Evolutionary conservation across 805 yeast species (phyloP).

Genomic region (Metschnikowia picachoensis): DNA sequence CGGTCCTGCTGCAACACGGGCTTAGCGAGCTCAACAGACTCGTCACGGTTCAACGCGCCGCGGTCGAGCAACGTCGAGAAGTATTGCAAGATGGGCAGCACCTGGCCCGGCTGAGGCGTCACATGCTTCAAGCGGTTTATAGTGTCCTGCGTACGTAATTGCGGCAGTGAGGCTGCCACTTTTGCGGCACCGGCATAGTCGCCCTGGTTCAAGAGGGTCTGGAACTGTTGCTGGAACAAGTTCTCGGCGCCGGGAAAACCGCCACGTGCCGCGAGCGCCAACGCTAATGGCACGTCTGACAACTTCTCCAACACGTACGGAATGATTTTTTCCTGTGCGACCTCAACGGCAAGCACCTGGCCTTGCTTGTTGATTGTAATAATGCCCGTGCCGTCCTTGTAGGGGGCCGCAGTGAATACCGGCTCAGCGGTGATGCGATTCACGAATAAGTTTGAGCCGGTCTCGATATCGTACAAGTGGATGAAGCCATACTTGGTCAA

Average conservation of each 20-base stretch:
- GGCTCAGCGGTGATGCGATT: constrained; percentile 96
- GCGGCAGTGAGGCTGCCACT: constrained; percentile 92
- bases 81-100: constrained; percentile 90
- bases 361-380: constrained; percentile 93
- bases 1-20: constrained; percentile 96
- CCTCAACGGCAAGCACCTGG: constrained; percentile 89
- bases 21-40: constrained; percentile 89
- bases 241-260: constrained; percentile 97
- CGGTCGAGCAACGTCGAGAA: constrained; percentile 87
- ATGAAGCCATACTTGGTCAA: constrained; percentile 96
- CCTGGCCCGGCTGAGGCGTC: constrained; percentile 90
- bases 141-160: constrained; percentile 90
- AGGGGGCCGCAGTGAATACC: constrained; percentile 82
- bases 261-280: constrained; percentile 88
- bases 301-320: constrained; percentile 86
- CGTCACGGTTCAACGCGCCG: constrained; percentile 88
- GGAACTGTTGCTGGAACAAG: constrained; percentile 87
- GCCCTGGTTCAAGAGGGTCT: constrained; percentile 74
- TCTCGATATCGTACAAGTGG: constrained; percentile 90
- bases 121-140: constrained; percentile 87
- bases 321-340: constrained; percentile 77
- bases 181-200: constrained; percentile 92
- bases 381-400: constrained; percentile 74
- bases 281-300: constrained; percentile 81
- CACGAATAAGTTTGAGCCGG: constrained; percentile 88